Evolutionary conservation across 2,329 filamentous ascomycete genomes (phyloP).

Genomic region (Stagonosporopsis chrysanthemi): DNA sequence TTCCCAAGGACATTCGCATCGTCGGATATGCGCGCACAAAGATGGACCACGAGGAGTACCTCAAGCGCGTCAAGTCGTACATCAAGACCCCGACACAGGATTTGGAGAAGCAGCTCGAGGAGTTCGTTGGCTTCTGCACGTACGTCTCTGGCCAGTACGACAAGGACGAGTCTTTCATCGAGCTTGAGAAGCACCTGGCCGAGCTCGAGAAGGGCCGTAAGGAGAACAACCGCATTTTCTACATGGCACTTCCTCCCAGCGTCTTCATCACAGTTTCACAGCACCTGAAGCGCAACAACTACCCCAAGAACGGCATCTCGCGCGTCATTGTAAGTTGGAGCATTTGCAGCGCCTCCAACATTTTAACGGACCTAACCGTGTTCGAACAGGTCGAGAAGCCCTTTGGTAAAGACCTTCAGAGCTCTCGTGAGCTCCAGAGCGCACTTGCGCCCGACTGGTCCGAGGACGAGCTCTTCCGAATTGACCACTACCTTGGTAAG

Average conservation of each 20-base stretch:
- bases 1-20: conserved; percentile 93
- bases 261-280: conserved; percentile 98
- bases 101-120: conserved; percentile 90
- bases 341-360: conserved; percentile 7
- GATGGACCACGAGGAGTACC: conserved; percentile 97
- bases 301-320: conserved; percentile 87
- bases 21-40: conserved; percentile 99
- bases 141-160: conserved; percentile 99
- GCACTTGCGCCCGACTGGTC: conserved; percentile 97
- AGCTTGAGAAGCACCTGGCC: conserved; percentile 84
- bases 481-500: conserved; percentile 99
- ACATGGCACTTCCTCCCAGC: conserved; percentile 97
- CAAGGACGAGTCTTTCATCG: conserved; percentile 90
- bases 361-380: conserved; percentile 22
- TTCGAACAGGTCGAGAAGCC: conserved; percentile 88
- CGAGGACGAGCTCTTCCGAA: conserved; percentile 98
- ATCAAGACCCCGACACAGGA: conserved; percentile 99
- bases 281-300: conserved; percentile 96
- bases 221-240: conserved; percentile 93
- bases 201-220: conserved; percentile 81
- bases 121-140: conserved; percentile 86
- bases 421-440: conserved; percentile 92
- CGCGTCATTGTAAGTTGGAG: conserved; percentile 80
- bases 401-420: conserved; percentile 94
- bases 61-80: conserved; percentile 93